Base-by-base conservation (phyloP, 805 yeast species). In the Ogataea sp. region DNA sequence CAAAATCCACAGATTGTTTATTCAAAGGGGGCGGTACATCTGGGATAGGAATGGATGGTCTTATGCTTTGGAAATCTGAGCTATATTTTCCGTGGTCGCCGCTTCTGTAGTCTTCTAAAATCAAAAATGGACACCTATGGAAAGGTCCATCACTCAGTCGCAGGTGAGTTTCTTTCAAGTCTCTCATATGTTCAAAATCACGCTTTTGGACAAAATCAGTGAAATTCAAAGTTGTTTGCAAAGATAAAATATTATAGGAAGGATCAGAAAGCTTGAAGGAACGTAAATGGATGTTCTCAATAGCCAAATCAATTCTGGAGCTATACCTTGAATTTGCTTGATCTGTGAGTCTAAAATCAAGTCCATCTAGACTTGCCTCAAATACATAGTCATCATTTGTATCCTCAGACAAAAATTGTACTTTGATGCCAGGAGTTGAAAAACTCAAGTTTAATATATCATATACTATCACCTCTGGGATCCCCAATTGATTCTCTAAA, bases 101-200 rank as follows among this genome's bases (percentile, higher is more conserved):
- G 14, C 24, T 21, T 31, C 80, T 71, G 13, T 62, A 60, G 13
- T 68, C 67, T 6, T 67, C 69, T 3, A 73, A 70, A 8, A 90
- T 55, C 23, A 90, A 57, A 54, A 87, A 89, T 0, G 93, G 80
- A 17, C 78, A 65, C 40, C 98, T 62, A 48, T 86, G 93, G 45
- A 77, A 87, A 0, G 96, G 87, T 0, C 84, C 83, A 65, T 93
- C 98, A 49, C 86, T 83, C 6, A 64, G 46, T 16, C 73, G 61
- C 2, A 89, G 59, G 56, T 84, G 95, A 2, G 66, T 64, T 38
- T 79, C 79, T 54, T 89, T 96, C 16, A 61, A 51, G 9, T 53
- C 50, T 38, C 75, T 59, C 32, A 73, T 71, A 11, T 68, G 67
- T 0, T 54, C 55, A 44, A 70, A 70, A 42, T 75, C 64, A 11